Base-by-base conservation (phyloP, 345 rosid species). In the Mallotus nudiflorus region DNA sequence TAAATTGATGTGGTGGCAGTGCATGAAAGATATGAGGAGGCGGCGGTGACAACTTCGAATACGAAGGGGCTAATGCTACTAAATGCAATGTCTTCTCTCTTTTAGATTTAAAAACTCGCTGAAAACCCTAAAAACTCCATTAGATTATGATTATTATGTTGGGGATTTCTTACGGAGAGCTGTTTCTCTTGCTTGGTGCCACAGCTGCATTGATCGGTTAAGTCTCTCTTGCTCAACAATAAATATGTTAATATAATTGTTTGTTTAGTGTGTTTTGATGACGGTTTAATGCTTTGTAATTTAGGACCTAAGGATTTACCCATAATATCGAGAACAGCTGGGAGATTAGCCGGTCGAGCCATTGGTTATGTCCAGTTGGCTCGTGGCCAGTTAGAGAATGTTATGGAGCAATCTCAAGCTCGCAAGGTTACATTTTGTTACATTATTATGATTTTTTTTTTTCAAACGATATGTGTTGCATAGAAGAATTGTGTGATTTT, bases 391-490 rank as follows among this genome's bases (percentile, higher is more conserved):
- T 84, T 92, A 14, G 92, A 90, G 28, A 80, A 75, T 73, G 85
- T 86, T 55, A 84, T 90, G 98, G 90, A 91, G 69, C 95, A 91
- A 77, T 80, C 98, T 76, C 95, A 94, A 79, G 91, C 89, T 81
- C 93, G 84, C 19, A 93, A 94, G 97, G 98, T 93, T 46, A 62
- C 15, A 2, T n/a, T 56, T 44, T 29, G 16, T 18, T 19, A 10
- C 39, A 2, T 0, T 37, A 33, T 44, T 49, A 19, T 31, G 29
- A 13, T 46, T 60, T 40, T 62, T 63, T 18, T 20, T 12, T 60
- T 60, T 67, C 9, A 51, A 52, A 4, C n/a, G 42, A 25, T 28
- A 35, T 48, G 15, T 10, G 16, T 51, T 33, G 58, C 29, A 24
- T 5, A 9, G 46, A 8, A 39, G 42, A 42, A 42, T 8, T 42